Evolutionary conservation across 2,329 filamentous ascomycete species (phyloP), one percentile per base, ranked within the genome.

Genomic region (Diaporthe velutina): DNA sequence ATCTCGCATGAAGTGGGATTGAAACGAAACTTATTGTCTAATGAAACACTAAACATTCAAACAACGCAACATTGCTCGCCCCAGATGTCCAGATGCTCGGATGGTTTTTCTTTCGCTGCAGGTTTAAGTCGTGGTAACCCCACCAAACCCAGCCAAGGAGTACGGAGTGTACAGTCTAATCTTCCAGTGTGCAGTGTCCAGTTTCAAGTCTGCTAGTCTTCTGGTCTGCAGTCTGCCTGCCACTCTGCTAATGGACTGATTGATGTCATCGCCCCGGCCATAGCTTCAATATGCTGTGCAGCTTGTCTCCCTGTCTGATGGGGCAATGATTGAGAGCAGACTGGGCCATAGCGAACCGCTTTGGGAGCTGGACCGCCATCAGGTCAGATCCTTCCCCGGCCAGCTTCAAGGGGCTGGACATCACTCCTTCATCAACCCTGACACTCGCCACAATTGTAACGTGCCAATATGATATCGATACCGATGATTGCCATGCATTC

Each of bases 1-100:
- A 42, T 38, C 30, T 42, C 8, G 70, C 70, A 71, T 71, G 30
- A 40, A 30, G 55, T 52, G 40, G 30, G 55, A 71, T 68, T 54
- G 64, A 68, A 68, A 68, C 64, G 17, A 71, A 61, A 71, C 70
- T 48, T 61, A 57, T 60, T n/a, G n/a, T n/a, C n/a, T 57, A 60
- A 52, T 71, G 54, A 45, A 68, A 54, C n/a, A 28, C 22, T 50
- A 38, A 50, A 25, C 45, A 25, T 25, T 38, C 22, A 19, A 38
- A 30, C 64, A 54, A 68, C 64, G 2, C 22, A 30, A 10, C n/a
- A 28, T 13, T 10, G 30, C 4, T 10, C 61, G 30, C 4, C 17
- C 61, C 38, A 67, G 17, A 6, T 22, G 58, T 12, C 58, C 57
- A 28, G 38, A 64, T 52, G 30, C 15, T 50, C 13, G 42, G 28